Base-by-base conservation (phyloP, 441 rosid genomes). In the Rhodomyrtus psidioides region DNA sequence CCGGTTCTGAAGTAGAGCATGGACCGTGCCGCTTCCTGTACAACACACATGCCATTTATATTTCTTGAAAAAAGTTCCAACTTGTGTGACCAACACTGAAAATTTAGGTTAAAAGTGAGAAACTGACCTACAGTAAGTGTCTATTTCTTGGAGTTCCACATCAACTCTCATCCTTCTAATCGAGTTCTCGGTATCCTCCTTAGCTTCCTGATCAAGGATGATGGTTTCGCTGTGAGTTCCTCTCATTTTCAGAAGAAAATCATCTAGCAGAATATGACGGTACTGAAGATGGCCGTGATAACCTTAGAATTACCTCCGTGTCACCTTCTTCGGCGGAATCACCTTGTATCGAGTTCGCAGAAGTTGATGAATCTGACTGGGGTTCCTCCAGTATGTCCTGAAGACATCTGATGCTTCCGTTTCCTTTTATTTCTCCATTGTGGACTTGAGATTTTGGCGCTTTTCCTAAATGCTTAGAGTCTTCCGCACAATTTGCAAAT, bases 301-400 rank as follows among this genome's bases (percentile, higher is more conserved):
- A 70, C 79, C 49, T 39, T 21, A 0, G 15, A 83, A 60, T 88
- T 90, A 94, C 96, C 93, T 91, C 91, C 2, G 26, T 59, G 83
- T 90, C 87, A 84, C 83, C 59, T 82, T 90, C 95, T 82, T 89
- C 87, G 13, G 76, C 30, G 39, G 86, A 87, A 87, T 79, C 87
- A 82, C 82, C 82, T 30, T 30, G 82, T 82, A 86, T 42, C 44
- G 90, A 89, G 87, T 83, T 84, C 2, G 21, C 83, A 4, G 92
- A 90, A 83, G 85, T 85, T 54, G 89, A 84, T 21, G 92, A 88
- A 81, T 94, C 93, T 53, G 93, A 92, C 57, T 90, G 91, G 53
- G 89, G 86, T 84, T 92, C 95, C 91, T 89, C 85, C 88, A 93
- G 87, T 85, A 92, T 84, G 87, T 93, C 95, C 83, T 91, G 91